phyloP scores from a whole-genome alignment of 208 protist genomes.

The Leishmania lainsoni region DNA sequence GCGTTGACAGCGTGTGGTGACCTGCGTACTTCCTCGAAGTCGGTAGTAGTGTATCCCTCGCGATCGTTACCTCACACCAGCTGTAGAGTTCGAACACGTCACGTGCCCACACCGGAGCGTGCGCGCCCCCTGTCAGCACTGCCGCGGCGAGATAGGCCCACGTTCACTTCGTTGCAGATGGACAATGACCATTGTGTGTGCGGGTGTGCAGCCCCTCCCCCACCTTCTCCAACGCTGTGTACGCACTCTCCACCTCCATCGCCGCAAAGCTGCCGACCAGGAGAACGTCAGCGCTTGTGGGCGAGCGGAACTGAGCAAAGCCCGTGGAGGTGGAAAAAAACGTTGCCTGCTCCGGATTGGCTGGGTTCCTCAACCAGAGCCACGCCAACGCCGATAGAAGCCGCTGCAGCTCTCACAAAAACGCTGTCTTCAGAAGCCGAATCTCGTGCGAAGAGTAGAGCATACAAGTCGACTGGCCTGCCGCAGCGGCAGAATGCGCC shows the following conservation, averaged over 20 bases:
- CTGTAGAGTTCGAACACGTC: slow-evolving; percentile 14
- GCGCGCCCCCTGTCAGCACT: slow-evolving; percentile 3
- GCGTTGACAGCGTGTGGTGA: neutral
- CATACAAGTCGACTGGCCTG: slow-evolving; percentile 26
- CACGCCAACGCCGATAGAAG: slow-evolving; percentile 18
- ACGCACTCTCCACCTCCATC: slow-evolving; percentile 5
- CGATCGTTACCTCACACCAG: slow-evolving; percentile 11
- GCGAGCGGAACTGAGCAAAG: neutral
- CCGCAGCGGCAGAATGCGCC: slow-evolving; percentile 17
- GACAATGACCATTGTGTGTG: slow-evolving; percentile 4
- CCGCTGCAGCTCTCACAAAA: slow-evolving; percentile 14
- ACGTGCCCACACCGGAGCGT: neutral
- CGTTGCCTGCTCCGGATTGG: neutral
- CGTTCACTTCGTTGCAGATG: slow-evolving; percentile 12
- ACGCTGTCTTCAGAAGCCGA: slow-evolving; percentile 34
- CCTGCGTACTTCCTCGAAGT: neutral
- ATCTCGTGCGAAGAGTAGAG: slow-evolving; percentile 27
- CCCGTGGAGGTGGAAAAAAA: slow-evolving; percentile 19
- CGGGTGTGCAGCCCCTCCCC: slow-evolving; percentile 9
- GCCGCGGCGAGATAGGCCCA: slow-evolving; percentile 12
- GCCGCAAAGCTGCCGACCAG: neutral
- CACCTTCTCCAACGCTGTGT: neutral
- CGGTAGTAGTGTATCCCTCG: neutral
- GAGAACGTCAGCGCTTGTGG: neutral
- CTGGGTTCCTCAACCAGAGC: slow-evolving; percentile 19